Conservation (phyloP, 2,329 filamentous ascomycete species). For the Lecanicillium sp. region DNA sequence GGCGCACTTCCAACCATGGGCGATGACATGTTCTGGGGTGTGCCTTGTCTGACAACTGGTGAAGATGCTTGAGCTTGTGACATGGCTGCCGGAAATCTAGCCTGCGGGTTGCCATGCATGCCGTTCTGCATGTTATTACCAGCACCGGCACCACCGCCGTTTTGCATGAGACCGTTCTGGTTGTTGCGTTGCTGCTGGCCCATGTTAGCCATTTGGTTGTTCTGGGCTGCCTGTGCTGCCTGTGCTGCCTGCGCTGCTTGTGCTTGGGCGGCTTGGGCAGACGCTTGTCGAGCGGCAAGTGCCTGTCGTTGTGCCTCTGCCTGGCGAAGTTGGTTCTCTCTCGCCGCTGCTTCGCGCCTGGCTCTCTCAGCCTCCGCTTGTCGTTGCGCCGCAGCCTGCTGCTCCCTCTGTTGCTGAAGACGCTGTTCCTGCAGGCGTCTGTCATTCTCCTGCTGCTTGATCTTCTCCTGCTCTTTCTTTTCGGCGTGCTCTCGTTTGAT, state of each 20-base stretch:
- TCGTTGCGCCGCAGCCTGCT: constrained; percentile 38
- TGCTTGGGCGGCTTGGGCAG: constrained; percentile 21
- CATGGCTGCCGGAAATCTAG: constrained; percentile 48
- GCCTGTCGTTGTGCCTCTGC: constrained; percentile 31
- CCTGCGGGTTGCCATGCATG: constrained; percentile 32
- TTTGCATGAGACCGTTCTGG: constrained; percentile 36
- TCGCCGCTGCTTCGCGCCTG: constrained; percentile 30
- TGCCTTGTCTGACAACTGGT: constrained; percentile 58
- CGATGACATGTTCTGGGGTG: constrained; percentile 59
- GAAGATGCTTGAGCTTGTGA: constrained; percentile 58
- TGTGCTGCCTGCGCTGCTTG: constrained; percentile 17
- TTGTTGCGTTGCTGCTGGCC: constrained; percentile 29
- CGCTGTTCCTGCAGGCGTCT: constrained; percentile 44
- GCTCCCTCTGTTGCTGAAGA: constrained; percentile 40
- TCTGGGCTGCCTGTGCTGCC: constrained; percentile 3
- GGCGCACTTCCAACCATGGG: constrained; percentile 56
- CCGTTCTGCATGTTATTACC: constrained; percentile 33
- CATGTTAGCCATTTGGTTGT: constrained; percentile 21
- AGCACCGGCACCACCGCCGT: constrained; percentile 26
- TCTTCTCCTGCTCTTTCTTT: constrained; percentile 69
- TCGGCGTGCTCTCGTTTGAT: constrained; percentile 75
- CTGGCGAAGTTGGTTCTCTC: constrained; percentile 32
- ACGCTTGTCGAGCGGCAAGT: constrained; percentile 26
- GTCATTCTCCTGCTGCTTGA: constrained; percentile 56
- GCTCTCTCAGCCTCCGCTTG: constrained; percentile 39